Conservation (phyloP, 1,139 yeast species). For the Debaryomycetaceae sp. region DNA sequence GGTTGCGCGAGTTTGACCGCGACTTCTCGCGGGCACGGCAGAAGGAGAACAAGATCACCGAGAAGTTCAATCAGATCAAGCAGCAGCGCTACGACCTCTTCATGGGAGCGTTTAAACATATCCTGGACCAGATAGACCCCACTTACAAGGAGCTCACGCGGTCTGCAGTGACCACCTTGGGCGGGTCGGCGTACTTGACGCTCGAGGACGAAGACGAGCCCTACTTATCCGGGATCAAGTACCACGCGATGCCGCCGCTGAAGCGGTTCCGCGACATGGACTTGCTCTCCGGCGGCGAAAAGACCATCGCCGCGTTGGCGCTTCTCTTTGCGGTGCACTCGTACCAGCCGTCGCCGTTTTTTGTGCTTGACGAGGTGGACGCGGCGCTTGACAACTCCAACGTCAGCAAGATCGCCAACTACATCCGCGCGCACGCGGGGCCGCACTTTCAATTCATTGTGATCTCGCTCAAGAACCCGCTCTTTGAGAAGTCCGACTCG, state of each 20-base stretch:
- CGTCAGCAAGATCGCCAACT: conserved; percentile 79
- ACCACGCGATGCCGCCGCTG: conserved; percentile 96
- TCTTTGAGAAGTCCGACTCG: conserved; percentile 86
- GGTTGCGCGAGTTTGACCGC: conserved; percentile 55
- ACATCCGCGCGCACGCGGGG: conserved; percentile 72
- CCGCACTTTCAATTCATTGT: conserved; percentile 88
- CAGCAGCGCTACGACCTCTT: conserved; percentile 57
- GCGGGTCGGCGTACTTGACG: conserved; percentile 89
- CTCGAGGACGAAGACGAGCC: conserved; percentile 91
- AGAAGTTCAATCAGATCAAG: conserved; percentile 58
- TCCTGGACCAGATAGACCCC: conserved; percentile 65
- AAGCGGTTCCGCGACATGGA: conserved; percentile 94
- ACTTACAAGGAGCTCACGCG: conserved; percentile 88
- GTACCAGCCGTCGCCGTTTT: conserved; percentile 90
- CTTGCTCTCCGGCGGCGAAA: conserved; percentile 92
- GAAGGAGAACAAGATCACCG: conserved; percentile 52
- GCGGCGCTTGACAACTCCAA: conserved; percentile 93
- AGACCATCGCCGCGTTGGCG: conserved; percentile 94
- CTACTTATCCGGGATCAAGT: conserved; percentile 74
- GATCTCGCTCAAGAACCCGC: conserved; percentile 80
- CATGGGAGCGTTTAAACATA: conserved; percentile 71
- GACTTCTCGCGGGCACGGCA: conserved; percentile 64
- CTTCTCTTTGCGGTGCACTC: conserved; percentile 87
- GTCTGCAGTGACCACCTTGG: conserved; percentile 63
- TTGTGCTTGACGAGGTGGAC: conserved; percentile 93